These are phyloP conservation scores for Pseudonectria buxi DNA, from an alignment of 2,329 filamentous ascomycete genomes.

Conservation along the genomic window DNA sequence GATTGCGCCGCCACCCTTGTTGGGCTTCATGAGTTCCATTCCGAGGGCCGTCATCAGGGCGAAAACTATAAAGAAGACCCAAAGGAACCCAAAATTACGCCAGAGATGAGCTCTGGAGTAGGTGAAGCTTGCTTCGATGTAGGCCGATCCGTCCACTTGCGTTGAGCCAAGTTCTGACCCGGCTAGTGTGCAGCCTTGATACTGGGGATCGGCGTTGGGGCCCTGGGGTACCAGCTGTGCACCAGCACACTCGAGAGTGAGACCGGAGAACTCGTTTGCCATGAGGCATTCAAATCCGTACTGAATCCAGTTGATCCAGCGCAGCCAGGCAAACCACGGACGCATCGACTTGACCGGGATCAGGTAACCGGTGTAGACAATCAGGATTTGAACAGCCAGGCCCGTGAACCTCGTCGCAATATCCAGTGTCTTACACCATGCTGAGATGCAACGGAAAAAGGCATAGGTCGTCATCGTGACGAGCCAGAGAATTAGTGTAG, in stretches of 20 bases:
- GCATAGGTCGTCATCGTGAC: slow-evolving; percentile 51
- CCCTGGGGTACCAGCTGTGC: slow-evolving; percentile 50
- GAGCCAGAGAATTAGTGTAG: slow-evolving; percentile 54
- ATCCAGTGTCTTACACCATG: slow-evolving; percentile 53
- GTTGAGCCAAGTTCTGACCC: slow-evolving; percentile 39
- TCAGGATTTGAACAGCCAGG: slow-evolving; percentile 52
- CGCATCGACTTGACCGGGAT: slow-evolving; percentile 51
- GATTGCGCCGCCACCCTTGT: slow-evolving; percentile 51
- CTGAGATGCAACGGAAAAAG: slow-evolving; percentile 53
- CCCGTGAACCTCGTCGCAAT: slow-evolving; percentile 55
- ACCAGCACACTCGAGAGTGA: slow-evolving; percentile 51
- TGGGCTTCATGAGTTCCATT: slow-evolving; percentile 59
- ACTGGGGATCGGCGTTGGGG: slow-evolving; percentile 20
- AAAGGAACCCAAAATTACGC: slow-evolving; percentile 73
- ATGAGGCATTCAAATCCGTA: slow-evolving; percentile 64
- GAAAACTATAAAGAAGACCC: slow-evolving; percentile 70
- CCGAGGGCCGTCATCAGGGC: slow-evolving; percentile 64
- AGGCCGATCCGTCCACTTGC: slow-evolving; percentile 47
- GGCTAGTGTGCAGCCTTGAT: slow-evolving; percentile 48
- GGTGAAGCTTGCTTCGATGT: slow-evolving; percentile 44
- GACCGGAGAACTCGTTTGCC: slow-evolving; percentile 54
- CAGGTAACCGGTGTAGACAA: slow-evolving; percentile 63
- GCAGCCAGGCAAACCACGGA: slow-evolving; percentile 59
- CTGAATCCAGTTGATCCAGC: slow-evolving; percentile 61
- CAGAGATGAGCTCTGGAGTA: slow-evolving; percentile 56